phyloP scores from a whole-genome alignment of 306 rosid species.

The Sicyos baderoa region DNA sequence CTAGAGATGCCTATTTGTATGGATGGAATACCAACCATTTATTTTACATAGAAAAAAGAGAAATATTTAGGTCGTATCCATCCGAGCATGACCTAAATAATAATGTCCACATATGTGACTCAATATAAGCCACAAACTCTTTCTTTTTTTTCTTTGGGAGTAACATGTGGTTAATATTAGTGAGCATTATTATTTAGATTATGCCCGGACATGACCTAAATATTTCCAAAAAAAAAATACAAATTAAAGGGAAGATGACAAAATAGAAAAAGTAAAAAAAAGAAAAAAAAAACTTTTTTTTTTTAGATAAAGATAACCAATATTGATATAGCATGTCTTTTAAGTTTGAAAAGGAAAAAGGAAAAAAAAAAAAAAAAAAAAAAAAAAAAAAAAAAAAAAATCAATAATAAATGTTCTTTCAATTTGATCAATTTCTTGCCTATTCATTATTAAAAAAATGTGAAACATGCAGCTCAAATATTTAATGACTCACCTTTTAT shows the following conservation, averaged over 20 bases:
- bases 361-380: background rate
- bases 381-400: no score
- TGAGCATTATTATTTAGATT: no score
- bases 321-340: background rate
- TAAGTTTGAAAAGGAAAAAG: background rate
- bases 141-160: no score
- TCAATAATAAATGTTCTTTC: background rate
- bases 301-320: no score
- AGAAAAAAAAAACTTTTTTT: no score
- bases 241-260: background rate
- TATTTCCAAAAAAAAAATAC: no score
- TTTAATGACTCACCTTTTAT: background rate
- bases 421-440: background rate
- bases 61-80: no score
- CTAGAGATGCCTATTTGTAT: background rate
- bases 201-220: no score
- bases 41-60: background rate
- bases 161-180: no score
- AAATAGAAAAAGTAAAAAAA: background rate
- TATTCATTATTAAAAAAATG: constrained; percentile 9
- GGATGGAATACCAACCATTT: background rate
- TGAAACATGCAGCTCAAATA: constrained; percentile 14
- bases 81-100: no score
- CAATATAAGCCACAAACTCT: no score
- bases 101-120: no score